phyloP scores from a whole-genome alignment of 192 early-diverging fungal species.

The Entophlyctis luteolus region DNA sequence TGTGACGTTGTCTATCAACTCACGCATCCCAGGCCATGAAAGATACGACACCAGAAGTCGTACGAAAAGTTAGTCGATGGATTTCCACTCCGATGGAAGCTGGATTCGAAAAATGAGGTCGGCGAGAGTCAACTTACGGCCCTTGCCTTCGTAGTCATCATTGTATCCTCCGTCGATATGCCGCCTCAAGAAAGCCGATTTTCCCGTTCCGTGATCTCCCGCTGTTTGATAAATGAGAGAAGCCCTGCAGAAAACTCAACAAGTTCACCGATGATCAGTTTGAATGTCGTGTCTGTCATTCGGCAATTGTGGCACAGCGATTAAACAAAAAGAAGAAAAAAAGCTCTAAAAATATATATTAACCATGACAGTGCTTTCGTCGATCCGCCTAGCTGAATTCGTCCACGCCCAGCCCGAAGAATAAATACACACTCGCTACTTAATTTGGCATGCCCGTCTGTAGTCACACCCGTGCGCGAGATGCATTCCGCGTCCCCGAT shows the following conservation, averaged over 20 bases:
- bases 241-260: neutral
- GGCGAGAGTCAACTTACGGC: neutral
- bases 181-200: slow-evolving; percentile 99
- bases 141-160: slow-evolving; percentile 96
- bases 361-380: too few relatives aligned
- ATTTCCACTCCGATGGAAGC: slow-evolving; percentile 99
- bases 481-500: slow-evolving; percentile 20
- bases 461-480: too few relatives aligned
- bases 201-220: slow-evolving; percentile 97
- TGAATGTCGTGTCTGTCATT: too few relatives aligned
- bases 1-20: slow-evolving; percentile 10
- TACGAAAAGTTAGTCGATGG: slow-evolving; percentile 94
- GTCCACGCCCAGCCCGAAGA: too few relatives aligned
- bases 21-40: slow-evolving; percentile 99
- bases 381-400: too few relatives aligned
- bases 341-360: too few relatives aligned
- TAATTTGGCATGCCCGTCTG: too few relatives aligned
- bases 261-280: too few relatives aligned
- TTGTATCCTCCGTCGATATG: slow-evolving; percentile 99
- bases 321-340: too few relatives aligned
- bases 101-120: slow-evolving; percentile 16
- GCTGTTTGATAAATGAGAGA: slow-evolving; percentile 47
- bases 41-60: slow-evolving; percentile 89
- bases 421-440: too few relatives aligned
- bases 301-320: too few relatives aligned